Evolutionary conservation across 352 stramenopile species (phyloP).

Genomic region (Pythium coloratum): DNA sequence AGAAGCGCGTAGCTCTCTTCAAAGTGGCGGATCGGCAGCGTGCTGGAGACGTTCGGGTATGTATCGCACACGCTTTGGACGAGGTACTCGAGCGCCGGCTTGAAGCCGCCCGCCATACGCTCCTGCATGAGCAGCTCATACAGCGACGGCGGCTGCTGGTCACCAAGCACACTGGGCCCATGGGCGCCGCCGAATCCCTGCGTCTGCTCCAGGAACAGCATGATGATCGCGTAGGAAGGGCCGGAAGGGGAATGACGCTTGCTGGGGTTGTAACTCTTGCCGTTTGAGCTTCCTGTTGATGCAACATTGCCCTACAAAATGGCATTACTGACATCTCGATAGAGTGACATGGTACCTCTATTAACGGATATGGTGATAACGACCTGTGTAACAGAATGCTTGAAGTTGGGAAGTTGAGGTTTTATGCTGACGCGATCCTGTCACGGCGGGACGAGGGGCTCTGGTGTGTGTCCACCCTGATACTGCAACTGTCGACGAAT

Average conservation of each 20-base stretch:
- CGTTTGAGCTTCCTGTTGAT: slow-evolving; percentile 1
- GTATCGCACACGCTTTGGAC: slow-evolving; percentile 69
- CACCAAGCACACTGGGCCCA: slow-evolving; percentile 3
- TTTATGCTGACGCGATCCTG: background rate
- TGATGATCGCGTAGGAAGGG: slow-evolving; percentile 21
- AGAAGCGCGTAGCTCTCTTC: slow-evolving; percentile 81
- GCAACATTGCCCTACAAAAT: background rate
- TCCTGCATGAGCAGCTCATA: slow-evolving; percentile 90
- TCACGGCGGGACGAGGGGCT: slow-evolving; percentile 17
- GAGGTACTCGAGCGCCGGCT: slow-evolving; percentile 76
- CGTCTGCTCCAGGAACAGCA: slow-evolving; percentile 83
- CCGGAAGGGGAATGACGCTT: background rate
- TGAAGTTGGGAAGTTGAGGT: no score
- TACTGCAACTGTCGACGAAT: slow-evolving; percentile 30
- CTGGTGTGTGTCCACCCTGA: background rate
- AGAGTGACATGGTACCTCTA: background rate
- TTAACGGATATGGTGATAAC: no score
- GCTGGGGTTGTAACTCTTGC: background rate
- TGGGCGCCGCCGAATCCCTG: slow-evolving; percentile 54
- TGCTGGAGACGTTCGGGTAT: slow-evolving; percentile 59
- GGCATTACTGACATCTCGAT: background rate
- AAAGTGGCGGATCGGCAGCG: slow-evolving; percentile 60
- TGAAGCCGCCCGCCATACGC: slow-evolving; percentile 73
- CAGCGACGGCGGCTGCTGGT: slow-evolving; percentile 52
- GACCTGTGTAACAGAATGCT: no score